Evolutionary conservation across 2,329 filamentous ascomycete species (phyloP), one percentile per base, ranked within the genome.

Genomic region (Talaromyces rugulosus): DNA sequence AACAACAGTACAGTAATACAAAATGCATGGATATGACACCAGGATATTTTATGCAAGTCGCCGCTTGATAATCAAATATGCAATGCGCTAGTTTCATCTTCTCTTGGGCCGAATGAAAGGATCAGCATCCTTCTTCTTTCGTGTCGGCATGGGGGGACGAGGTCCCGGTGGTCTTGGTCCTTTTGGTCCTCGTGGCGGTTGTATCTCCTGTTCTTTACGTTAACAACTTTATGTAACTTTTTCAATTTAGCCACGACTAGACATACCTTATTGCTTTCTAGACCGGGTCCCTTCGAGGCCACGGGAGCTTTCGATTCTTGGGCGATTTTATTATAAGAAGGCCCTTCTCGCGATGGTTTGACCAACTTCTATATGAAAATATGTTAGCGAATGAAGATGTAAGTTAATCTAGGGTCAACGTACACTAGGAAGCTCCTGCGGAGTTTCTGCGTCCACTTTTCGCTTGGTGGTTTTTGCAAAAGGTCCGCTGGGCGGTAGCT

Each of bases 51-150:
- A 36, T 42, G 18, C 31, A 56, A 56, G 6, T 36, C 54, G 54
- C 34, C 16, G 5, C 28, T 18, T 16, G n/a, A 12, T 50, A 56
- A 52, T 51, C 14, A 28, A 42, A 23, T 33, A 53, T 31, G 50
- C 14, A 33, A 33, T 47, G 33, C 7, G 33, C 23, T 47, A 30
- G 30, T 14, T 50, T 65, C 64, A 71, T 63, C 72, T 72, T 60
- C 71, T 68, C 64, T 76, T 78, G 16, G 76, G 76, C 42, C 76
- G 70, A 62, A 78, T 78, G 62, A 78, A 78, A 3, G 75, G 75
- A 60, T 78, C 76, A 23, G 63, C 70, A 27, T 74, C 70, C 63
- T 77, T 78, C 67, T 75, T 78, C 56, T 72, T 75, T 54, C 76
- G 74, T 58, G 73, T 69, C 23, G 68, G 70, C 27, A 71, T 69